These are phyloP conservation scores for Tetrapisispora namnaoensis DNA, from an alignment of 805 yeast species.

Conservation along the genomic window DNA sequence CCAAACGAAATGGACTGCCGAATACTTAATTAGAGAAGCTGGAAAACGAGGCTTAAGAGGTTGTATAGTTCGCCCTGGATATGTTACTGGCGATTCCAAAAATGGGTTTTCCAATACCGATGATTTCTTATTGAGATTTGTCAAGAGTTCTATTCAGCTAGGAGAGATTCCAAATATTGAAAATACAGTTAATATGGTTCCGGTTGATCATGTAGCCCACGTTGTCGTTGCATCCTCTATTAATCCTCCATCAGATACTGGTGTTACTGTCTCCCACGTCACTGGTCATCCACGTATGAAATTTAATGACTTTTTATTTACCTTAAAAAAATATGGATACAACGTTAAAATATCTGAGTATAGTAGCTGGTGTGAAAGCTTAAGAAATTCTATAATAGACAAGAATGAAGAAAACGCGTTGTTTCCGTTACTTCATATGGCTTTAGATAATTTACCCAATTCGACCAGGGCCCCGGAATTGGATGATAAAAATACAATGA, in stretches of 20 bases:
- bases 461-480: conserved; percentile 92
- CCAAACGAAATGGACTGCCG: conserved; percentile 97
- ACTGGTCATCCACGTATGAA: conserved; percentile 91
- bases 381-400: conserved; percentile 71
- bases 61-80: conserved; percentile 89
- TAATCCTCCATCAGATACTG: conserved; percentile 50
- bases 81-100: conserved; percentile 74
- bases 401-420: conserved; percentile 73
- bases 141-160: conserved; percentile 88
- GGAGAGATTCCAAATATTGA: conserved; percentile 78
- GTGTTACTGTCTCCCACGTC: conserved; percentile 78
- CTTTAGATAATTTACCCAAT: conserved; percentile 82
- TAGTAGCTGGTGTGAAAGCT: conserved; percentile 62
- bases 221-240: conserved; percentile 77
- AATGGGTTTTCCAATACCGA: conserved; percentile 93
- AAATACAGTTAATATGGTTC: conserved; percentile 90
- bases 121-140: conserved; percentile 87
- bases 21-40: conserved; percentile 76
- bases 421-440: conserved; percentile 89
- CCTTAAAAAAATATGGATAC: conserved; percentile 66
- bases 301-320: conserved; percentile 63
- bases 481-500: conserved; percentile 75
- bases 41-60: conserved; percentile 84
- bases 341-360: conserved; percentile 53
- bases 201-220: conserved; percentile 96